Base-by-base conservation (phyloP, 2,329 filamentous ascomycete genomes). In the Sporothrix euskadiensis region DNA sequence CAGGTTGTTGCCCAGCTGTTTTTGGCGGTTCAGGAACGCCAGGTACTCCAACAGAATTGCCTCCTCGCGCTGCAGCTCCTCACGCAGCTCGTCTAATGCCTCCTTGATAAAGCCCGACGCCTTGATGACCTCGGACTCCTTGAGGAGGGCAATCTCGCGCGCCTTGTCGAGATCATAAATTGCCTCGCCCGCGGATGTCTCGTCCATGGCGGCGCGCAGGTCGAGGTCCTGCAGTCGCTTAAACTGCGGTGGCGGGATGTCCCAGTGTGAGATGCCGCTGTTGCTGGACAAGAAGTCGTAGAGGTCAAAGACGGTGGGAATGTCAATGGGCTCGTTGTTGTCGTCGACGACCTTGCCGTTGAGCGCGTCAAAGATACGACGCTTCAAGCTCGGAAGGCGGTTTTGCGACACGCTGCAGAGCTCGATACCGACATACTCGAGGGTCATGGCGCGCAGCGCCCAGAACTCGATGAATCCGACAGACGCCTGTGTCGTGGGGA, bases 341-440 rank as follows among this genome's bases (percentile, higher is more conserved):
- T 91, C 88, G 22, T 90, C 84, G 12, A 88, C 85, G 8, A 93
- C 89, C 57, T 91, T 90, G 5, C 96, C 96, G 59, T 94, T 89
- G n/a, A 98, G 84, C 0, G 93, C 89, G 74, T 90, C 89, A 65
- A 90, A 88, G 4, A 92, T 88, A 7, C 90, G 86, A 73, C 90
- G 84, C 80, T 93, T 92, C 71, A 92, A 84, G 41, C 90, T 90
- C 2, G 92, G 91, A 76, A 91, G 89, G 68, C 90, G 88, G 74
- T 89, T 87, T 84, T 91, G 90, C 0, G 91, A 88, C 49, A 94
- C 90, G 74, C 91, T 88, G 77, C 94, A 93, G 52, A 99, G 87
- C 80, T 98, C 95, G 74, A 92, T 90, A 16, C 92, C 91, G 47
- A 94, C 89, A 79, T 98, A 98, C 78, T 97, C 93, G 75, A 97